Percentiles rank a stretch among this genome's conserved stretches.
These are phyloP conservation scores for Fremontodendron californicum DNA, from an alignment of 345 rosid species.

Conservation along the genomic window DNA sequence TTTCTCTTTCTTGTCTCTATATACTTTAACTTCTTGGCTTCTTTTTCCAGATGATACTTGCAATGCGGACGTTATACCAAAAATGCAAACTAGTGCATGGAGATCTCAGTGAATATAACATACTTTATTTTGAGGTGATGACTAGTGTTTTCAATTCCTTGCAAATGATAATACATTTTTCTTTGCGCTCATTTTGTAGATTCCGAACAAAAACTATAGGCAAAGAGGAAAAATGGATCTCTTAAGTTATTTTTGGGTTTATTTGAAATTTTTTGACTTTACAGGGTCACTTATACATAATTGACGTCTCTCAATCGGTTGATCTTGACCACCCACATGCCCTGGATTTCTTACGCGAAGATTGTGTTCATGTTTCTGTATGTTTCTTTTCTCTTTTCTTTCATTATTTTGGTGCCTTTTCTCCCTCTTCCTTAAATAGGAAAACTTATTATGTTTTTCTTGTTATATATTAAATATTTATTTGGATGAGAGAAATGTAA, in stretches of 20 bases:
- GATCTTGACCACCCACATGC: slow-evolving; percentile 96
- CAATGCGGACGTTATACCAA: slow-evolving; percentile 79
- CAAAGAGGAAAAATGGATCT: neutral
- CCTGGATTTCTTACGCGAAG: slow-evolving; percentile 90
- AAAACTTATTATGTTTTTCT: neutral
- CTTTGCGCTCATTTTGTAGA: neutral
- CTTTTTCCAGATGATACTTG: slow-evolving; percentile 61
- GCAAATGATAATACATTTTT: neutral
- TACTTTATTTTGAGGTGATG: slow-evolving; percentile 81
- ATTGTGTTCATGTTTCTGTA: slow-evolving; percentile 92
- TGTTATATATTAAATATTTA: slow-evolving; percentile 3
- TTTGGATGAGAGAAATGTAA: neutral
- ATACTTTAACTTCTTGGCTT: neutral
- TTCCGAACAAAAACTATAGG: neutral
- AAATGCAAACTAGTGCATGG: slow-evolving; percentile 97
- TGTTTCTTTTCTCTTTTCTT: slow-evolving; percentile 23
- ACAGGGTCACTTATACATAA: slow-evolving; percentile 87
- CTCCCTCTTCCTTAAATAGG: neutral
- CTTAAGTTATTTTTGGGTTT: neutral
- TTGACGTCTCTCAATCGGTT: slow-evolving; percentile 93
- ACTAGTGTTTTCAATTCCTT: slow-evolving; percentile 6
- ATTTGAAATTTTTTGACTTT: slow-evolving; percentile 10
- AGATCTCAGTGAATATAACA: slow-evolving; percentile 96
- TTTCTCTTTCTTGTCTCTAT: neutral
- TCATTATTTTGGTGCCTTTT: neutral